Conservation (phyloP, 805 yeast species). For the Ogataea saltuana region DNA sequence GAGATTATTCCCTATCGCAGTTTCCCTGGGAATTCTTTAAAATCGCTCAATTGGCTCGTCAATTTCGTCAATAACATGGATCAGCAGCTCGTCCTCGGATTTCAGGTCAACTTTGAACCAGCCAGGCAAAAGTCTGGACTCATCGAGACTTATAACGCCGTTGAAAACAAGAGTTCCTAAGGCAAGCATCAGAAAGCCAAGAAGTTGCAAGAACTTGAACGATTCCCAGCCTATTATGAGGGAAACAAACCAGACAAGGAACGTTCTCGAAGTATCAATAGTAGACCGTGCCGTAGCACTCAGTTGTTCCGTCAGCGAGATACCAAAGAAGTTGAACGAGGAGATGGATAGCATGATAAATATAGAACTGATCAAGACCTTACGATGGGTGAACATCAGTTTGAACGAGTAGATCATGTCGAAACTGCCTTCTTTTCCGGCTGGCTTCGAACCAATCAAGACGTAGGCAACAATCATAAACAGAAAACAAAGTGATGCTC, state of each 20-base stretch:
- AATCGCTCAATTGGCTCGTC: constrained; percentile 46
- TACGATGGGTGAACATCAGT: constrained; percentile 46
- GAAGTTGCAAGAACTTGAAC: constrained; percentile 58
- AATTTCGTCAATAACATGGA: constrained; percentile 41
- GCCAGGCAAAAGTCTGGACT: constrained; percentile 47
- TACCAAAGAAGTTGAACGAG: constrained; percentile 70
- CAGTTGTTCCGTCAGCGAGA: constrained; percentile 60
- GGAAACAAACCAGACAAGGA: constrained; percentile 75
- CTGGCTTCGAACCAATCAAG: constrained; percentile 40
- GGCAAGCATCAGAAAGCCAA: constrained; percentile 64
- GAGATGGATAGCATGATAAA: constrained; percentile 73
- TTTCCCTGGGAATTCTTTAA: too few species aligned
- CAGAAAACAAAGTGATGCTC: constrained; percentile 46
- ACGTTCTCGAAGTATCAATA: constrained; percentile 73
- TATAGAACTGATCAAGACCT: constrained; percentile 54
- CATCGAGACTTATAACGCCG: constrained; percentile 59
- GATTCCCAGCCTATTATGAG: constrained; percentile 73
- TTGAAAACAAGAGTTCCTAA: constrained; percentile 75
- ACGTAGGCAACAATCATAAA: constrained; percentile 48
- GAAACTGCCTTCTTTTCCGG: constrained; percentile 51
- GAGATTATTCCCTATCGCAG: too few species aligned
- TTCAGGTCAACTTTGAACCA: constrained; percentile 40
- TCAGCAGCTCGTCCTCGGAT: constrained; percentile 27
- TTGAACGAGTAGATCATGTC: constrained; percentile 52
- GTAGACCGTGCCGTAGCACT: constrained; percentile 81